These are phyloP conservation scores for Fusarium hainanense DNA, from an alignment of 2,329 filamentous ascomycete genomes.

Conservation along the genomic window DNA sequence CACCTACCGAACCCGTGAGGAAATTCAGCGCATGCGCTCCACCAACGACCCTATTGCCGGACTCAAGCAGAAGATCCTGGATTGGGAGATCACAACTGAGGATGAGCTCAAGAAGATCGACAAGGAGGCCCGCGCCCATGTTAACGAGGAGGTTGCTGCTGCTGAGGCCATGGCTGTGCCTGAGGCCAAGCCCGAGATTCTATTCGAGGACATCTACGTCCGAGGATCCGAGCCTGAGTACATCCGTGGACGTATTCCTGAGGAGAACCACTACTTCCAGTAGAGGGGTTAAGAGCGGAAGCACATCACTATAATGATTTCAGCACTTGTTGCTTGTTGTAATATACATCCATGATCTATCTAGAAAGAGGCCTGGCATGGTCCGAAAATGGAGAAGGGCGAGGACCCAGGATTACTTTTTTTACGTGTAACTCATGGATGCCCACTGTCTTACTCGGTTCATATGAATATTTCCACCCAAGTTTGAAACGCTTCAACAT, in stretches of 20 bases:
- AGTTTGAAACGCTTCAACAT: neutral
- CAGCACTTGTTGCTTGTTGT: slow-evolving; percentile 46
- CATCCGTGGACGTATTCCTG: slow-evolving; percentile 44
- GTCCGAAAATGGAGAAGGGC: slow-evolving; percentile 42
- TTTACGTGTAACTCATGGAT: slow-evolving; percentile 42
- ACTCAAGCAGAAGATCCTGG: slow-evolving; percentile 96
- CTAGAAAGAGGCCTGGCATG: slow-evolving; percentile 41
- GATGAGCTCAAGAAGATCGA: slow-evolving; percentile 96
- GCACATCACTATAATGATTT: slow-evolving; percentile 49
- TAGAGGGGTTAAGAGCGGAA: slow-evolving; percentile 29
- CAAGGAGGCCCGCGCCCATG: slow-evolving; percentile 87
- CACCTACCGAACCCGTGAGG: slow-evolving; percentile 98
- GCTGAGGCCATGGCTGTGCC: slow-evolving; percentile 90
- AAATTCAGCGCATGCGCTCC: slow-evolving; percentile 99
- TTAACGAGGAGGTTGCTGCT: slow-evolving; percentile 89
- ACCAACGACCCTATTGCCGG: slow-evolving; percentile 99
- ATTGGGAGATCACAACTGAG: slow-evolving; percentile 92
- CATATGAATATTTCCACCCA: neutral
- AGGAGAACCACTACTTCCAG: slow-evolving; percentile 42
- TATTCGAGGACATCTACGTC: slow-evolving; percentile 74
- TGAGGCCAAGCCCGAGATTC: slow-evolving; percentile 80
- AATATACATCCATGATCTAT: slow-evolving; percentile 50
- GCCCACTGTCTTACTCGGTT: slow-evolving; percentile 17
- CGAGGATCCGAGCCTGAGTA: slow-evolving; percentile 44
- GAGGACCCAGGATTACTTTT: slow-evolving; percentile 38